Base-by-base conservation (phyloP, 192 early-diverging fungal genomes). In the Geranomyces variabilis region DNA sequence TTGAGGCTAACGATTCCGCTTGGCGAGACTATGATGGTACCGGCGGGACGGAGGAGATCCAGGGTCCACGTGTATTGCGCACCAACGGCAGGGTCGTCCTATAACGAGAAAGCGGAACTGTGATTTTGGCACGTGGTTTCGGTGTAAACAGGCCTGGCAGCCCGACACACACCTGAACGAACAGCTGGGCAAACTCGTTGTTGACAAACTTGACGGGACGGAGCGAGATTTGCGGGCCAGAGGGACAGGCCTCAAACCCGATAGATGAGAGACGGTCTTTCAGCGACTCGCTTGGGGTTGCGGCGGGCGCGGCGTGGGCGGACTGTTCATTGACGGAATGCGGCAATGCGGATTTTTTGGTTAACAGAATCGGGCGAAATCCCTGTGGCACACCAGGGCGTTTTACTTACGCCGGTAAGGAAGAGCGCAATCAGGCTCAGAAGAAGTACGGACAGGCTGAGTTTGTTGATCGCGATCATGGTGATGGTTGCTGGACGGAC, bases 171-270 rank as follows among this genome's bases (percentile, higher is more conserved):
- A 41, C 36, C 36, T 41, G 51, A 7, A 60, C 58, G 29, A 60
- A 60, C 9, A 60, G 58, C 29, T 60, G 58, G 4, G 58, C 58
- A 60, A 60, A 60, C 31, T 60, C 29, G 29, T 28, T 19, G 58
- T 60, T 34, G 58, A 60, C 31, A 29, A 60, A 60, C 29, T 28
- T 1, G 29, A 60, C 58, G 8, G 58, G 58, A 5, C 31, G 22
- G 3, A 60, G 58, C 5, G 58, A 60, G 58, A 60, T 60, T 17
- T 60, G 29, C 6, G 51, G 51, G 8, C 29, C 31, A 26, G 31
- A 19, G 5, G 58, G 58, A 26, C 58, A 60, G 17, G 58, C 58
- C 17, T 60, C 5, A 26, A 60, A 60, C 2, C 58, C 58, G 29
- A 60, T 60, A 7, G 3, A 3, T 7, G 58, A 28, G 58, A 60